phyloP scores from a whole-genome alignment of 1,284 basidiomycete species.

The Cutaneotrichosporon cavernicola region DNA sequence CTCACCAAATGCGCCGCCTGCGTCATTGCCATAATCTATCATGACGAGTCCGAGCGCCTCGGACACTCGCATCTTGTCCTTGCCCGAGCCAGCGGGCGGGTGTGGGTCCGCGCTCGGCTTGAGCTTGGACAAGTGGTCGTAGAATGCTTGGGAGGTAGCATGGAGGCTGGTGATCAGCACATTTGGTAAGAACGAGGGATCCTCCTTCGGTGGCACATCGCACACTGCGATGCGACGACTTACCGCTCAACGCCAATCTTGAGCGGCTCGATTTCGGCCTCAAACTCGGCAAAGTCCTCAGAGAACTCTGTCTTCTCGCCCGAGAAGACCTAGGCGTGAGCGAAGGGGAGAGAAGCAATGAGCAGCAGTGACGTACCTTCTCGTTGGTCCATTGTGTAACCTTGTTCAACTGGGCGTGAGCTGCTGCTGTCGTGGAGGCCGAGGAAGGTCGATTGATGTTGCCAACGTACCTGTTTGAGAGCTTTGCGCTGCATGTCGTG shows the following conservation, averaged over 20 bases:
- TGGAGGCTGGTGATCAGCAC: slow-evolving; percentile 38
- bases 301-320: slow-evolving; percentile 63
- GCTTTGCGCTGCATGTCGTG: slow-evolving; percentile 47
- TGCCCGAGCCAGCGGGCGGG: slow-evolving; percentile 39
- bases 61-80: slow-evolving; percentile 59
- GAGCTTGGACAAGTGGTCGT: slow-evolving; percentile 44
- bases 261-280: slow-evolving; percentile 67
- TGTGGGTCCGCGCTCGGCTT: slow-evolving; percentile 49
- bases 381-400: slow-evolving; percentile 53
- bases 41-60: slow-evolving; percentile 79
- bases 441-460: neutral
- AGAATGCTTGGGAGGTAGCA: slow-evolving; percentile 49
- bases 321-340: slow-evolving; percentile 59
- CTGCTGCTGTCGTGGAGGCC: neutral
- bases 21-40: slow-evolving; percentile 79
- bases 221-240: slow-evolving; percentile 33
- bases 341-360: neutral
- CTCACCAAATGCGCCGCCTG: slow-evolving; percentile 63
- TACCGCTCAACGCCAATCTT: slow-evolving; percentile 65
- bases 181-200: neutral
- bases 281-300: slow-evolving; percentile 65
- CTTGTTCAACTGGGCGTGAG: slow-evolving; percentile 42
- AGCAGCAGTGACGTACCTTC: slow-evolving; percentile 31
- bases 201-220: neutral
- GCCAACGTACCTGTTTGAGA: slow-evolving; percentile 46